These are phyloP conservation scores for Trametes cinnabarina DNA, from an alignment of 768 basidiomycete species.

Conservation along the genomic window DNA sequence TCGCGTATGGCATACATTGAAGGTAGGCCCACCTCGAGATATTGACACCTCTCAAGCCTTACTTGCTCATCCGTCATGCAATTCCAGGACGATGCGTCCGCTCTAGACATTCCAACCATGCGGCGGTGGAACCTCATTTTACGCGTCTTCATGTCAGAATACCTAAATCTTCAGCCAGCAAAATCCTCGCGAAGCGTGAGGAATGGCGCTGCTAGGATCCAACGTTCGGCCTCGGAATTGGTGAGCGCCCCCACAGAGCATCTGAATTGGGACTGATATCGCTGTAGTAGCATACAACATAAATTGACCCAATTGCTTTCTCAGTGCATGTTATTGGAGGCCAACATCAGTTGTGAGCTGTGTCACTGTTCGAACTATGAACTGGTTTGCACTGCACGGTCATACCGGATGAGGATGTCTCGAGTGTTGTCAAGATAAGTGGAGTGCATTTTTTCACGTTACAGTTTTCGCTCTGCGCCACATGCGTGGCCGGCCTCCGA, in stretches of 20 bases:
- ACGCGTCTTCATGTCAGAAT: constrained; percentile 87
- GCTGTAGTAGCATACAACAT: constrained; percentile 8
- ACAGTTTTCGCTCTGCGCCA: too few relatives aligned
- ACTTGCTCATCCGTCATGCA: too few relatives aligned
- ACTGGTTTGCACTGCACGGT: too few relatives aligned
- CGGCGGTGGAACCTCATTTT: constrained; percentile 87
- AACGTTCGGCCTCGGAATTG: constrained; percentile 21
- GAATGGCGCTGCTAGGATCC: not conserved
- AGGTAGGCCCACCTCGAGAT: too few relatives aligned
- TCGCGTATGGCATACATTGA: constrained; percentile 79
- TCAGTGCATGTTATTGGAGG: too few relatives aligned
- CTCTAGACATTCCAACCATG: constrained; percentile 81
- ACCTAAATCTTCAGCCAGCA: constrained; percentile 66
- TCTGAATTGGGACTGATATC: not conserved
- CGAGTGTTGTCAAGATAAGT: too few relatives aligned
- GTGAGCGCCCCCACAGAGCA: constrained; percentile 21
- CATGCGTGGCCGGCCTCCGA: too few relatives aligned
- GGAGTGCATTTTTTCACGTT: too few relatives aligned
- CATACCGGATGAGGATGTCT: too few relatives aligned
- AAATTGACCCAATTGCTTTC: not conserved
- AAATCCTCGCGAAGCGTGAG: not conserved
- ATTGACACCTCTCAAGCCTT: too few relatives aligned
- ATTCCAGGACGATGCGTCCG: constrained; percentile 84
- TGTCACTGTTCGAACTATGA: too few relatives aligned
- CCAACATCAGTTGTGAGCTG: too few relatives aligned